phyloP scores from a whole-genome alignment of 768 basidiomycete species.

The Tulasnella sp. region DNA sequence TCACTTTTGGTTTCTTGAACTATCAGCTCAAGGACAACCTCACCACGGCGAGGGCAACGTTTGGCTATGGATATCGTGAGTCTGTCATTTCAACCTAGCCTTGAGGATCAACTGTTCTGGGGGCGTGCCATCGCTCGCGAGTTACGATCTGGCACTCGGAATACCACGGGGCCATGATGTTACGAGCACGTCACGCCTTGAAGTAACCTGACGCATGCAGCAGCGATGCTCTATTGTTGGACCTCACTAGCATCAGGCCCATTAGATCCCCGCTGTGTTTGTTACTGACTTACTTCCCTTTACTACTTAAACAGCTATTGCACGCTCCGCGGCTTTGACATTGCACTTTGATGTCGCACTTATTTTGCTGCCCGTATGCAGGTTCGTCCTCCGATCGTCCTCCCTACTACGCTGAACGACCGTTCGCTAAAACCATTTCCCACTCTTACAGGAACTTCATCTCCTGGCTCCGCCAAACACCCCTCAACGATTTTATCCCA shows the following conservation, averaged over 20 bases:
- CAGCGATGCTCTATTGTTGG: too few species aligned
- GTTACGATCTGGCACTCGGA: too few species aligned
- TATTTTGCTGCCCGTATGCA: slow-evolving; percentile 88
- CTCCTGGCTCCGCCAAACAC: slow-evolving; percentile 74
- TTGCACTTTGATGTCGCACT: slow-evolving; percentile 87
- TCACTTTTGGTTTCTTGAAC: slow-evolving; percentile 63
- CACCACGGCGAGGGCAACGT: slow-evolving; percentile 48
- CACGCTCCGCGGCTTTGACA: slow-evolving; percentile 79
- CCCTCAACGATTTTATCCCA: slow-evolving; percentile 76
- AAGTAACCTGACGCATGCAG: too few species aligned
- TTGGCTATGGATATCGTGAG: slow-evolving; percentile 72
- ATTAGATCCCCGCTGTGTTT: too few species aligned
- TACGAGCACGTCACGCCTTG: too few species aligned
- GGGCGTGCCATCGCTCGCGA: too few species aligned
- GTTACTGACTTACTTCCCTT: too few species aligned
- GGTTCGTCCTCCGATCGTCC: too few species aligned
- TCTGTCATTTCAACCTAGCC: slow-evolving; percentile 17
- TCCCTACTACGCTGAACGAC: too few species aligned
- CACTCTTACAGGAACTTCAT: slow-evolving; percentile 69
- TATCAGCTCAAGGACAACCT: slow-evolving; percentile 76
- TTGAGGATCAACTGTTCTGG: too few species aligned
- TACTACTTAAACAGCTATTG: slow-evolving; percentile 50
- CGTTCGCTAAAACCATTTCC: too few species aligned
- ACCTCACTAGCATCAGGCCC: too few species aligned
- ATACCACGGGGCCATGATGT: background rate